phyloP scores from a whole-genome alignment of 495 filamentous ascomycete genomes.

The Trichocladium antarcticum region DNA sequence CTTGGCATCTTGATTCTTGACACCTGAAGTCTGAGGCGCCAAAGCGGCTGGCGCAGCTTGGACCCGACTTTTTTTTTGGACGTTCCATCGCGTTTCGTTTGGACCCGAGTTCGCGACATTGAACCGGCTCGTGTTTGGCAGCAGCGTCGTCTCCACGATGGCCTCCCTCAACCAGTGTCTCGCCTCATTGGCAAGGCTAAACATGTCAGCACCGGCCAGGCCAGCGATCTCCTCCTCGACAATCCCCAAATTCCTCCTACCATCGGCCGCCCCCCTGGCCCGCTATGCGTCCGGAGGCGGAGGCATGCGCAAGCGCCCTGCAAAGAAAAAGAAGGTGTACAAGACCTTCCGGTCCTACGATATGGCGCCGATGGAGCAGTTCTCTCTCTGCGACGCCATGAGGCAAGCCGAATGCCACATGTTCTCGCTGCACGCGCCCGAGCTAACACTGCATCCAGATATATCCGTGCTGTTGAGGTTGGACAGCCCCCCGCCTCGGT shows the following conservation, averaged over 20 bases:
- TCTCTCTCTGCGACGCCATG: constrained; percentile 84
- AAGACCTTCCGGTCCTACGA: constrained; percentile 50
- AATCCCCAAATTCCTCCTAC: constrained; percentile 35
- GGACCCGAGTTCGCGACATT: constrained; percentile 9
- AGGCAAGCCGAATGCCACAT: constrained; percentile 43
- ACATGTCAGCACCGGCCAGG: constrained; percentile 26
- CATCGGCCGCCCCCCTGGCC: constrained; percentile 26
- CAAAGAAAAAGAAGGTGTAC: constrained; percentile 51
- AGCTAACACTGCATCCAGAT: constrained; percentile 65
- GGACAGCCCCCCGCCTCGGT: constrained; percentile 55
- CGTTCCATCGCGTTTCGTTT: not conserved
- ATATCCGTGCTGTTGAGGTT: constrained; percentile 85
- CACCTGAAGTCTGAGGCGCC: constrained; percentile 14
- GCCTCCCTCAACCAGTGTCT: constrained; percentile 42
- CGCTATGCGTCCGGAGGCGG: constrained; percentile 31
- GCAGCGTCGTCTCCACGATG: constrained; percentile 22
- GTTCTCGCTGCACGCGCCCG: not conserved
- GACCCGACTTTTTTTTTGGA: constrained; percentile 22
- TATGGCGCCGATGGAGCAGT: constrained; percentile 52
- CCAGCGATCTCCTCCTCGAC: constrained; percentile 23
- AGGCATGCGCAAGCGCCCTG: constrained; percentile 35
- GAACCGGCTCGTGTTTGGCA: not conserved
- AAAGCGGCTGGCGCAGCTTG: not conserved
- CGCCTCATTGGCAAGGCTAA: constrained; percentile 51
- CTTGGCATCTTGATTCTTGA: not conserved